phyloP scores from a whole-genome alignment of 192 early-diverging fungal genomes.

The Helicostylum pulchrum region DNA sequence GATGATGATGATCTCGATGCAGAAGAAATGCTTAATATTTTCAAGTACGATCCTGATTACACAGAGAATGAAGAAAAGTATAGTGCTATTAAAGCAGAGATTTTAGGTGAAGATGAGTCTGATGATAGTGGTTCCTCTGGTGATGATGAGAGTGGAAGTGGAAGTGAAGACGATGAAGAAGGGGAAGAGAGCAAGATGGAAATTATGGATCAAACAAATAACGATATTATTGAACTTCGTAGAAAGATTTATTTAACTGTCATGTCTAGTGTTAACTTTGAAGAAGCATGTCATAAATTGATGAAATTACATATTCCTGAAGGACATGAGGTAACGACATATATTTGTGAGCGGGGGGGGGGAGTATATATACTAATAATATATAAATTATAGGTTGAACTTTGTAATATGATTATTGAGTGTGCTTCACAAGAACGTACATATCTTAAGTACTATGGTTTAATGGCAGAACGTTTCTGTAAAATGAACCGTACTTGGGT shows the following conservation, averaged over 20 bases:
- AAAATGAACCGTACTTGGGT: constrained; percentile 79
- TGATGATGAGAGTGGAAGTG: constrained; percentile 38
- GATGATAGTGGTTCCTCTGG: constrained; percentile 47
- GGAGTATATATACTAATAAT: constrained; percentile 2
- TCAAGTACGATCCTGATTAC: constrained; percentile 78
- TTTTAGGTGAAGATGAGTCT: constrained; percentile 74
- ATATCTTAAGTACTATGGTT: constrained; percentile 89
- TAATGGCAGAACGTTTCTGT: constrained; percentile 92
- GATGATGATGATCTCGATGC: constrained; percentile 82
- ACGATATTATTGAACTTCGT: constrained; percentile 82
- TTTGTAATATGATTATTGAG: constrained; percentile 96
- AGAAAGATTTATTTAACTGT: constrained; percentile 95
- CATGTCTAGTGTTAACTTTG: constrained; percentile 93
- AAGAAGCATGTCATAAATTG: constrained; percentile 94
- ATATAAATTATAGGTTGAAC: constrained; percentile 58
- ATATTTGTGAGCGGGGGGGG: background rate
- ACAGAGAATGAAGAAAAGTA: constrained; percentile 84
- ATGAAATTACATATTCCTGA: constrained; percentile 80
- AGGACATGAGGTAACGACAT: constrained; percentile 68
- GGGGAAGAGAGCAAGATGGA: constrained; percentile 50
- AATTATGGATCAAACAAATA: constrained; percentile 89
- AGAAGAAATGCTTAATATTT: constrained; percentile 82
- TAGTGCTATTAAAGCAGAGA: constrained; percentile 72
- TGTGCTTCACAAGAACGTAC: constrained; percentile 95
- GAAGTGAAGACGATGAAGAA: constrained; percentile 49